Evolutionary conservation across 2,329 filamentous ascomycete genomes (phyloP).

Genomic region (Sphaerulina vaccinii): DNA sequence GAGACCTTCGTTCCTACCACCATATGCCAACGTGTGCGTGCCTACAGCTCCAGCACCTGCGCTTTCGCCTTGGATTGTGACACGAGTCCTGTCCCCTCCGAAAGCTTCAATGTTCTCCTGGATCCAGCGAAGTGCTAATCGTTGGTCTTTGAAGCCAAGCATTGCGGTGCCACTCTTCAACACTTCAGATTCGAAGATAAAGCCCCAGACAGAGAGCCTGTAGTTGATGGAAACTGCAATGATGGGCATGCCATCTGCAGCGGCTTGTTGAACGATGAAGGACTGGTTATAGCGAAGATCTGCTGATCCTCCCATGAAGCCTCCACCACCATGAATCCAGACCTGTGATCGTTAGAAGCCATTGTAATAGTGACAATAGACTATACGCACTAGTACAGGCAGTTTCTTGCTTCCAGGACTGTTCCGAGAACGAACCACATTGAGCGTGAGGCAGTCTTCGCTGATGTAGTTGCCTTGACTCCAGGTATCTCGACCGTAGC

Average conservation of each 20-base stretch:
- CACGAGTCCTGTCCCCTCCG: constrained; percentile 29
- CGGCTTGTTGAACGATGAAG: constrained; percentile 32
- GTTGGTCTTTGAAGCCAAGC: constrained; percentile 36
- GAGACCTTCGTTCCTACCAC: constrained; percentile 54
- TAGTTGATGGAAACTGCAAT: constrained; percentile 63
- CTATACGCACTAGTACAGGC: constrained; percentile 26
- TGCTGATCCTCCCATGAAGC: constrained; percentile 24
- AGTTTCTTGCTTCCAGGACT: constrained; percentile 14
- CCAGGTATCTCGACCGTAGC: constrained; percentile 45
- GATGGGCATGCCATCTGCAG: constrained; percentile 39
- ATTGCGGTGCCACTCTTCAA: constrained; percentile 54
- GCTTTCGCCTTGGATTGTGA: constrained; percentile 32
- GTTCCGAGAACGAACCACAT: constrained; percentile 24
- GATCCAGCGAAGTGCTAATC: constrained; percentile 46
- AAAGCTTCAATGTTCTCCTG: constrained; percentile 34
- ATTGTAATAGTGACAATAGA: too few relatives aligned
- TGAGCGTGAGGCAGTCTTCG: constrained; percentile 31
- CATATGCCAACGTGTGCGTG: constrained; percentile 54
- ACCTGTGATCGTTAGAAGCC: constrained; percentile 3
- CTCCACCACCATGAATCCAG: constrained; percentile 29
- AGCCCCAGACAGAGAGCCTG: constrained; percentile 66
- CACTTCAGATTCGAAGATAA: constrained; percentile 58
- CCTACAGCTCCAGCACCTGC: constrained; percentile 48
- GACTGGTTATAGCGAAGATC: constrained; percentile 33
- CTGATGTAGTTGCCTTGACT: constrained; percentile 29